Base-by-base conservation (phyloP, 345 rosid genomes). In the Odontarrhena argentea region DNA sequence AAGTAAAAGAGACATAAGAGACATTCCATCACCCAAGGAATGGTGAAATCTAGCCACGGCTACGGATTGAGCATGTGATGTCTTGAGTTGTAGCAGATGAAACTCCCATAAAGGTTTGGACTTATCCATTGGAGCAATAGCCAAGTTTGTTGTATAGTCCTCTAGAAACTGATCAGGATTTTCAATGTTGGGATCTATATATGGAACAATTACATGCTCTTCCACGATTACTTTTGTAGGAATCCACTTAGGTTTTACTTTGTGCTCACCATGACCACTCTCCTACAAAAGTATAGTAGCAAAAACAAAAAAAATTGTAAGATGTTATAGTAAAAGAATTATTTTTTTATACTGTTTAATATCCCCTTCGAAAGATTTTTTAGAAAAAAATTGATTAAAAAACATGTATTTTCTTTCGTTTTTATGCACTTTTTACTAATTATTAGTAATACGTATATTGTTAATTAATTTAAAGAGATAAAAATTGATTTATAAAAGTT, bases 41-140 rank as follows among this genome's bases (percentile, higher is more conserved):
- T 18, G 89, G 76, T 83, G 90, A 30, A 79, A 51, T 26, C 83
- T 51, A 8, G 75, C 63, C 49, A 86, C 57, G 3, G 36, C 53
- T 0, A 74, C 6, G 0, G 84, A 78, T 66, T 86, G 79, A 2
- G 95, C 92, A 28, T 86, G 76, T 1, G 79, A 72, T 18, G 88
- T 85, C 58, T 67, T 83, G 6, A 85, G 54, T 52, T 80, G 78
- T 7, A 90, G 77, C 37, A 91, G 25, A 64, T 87, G 95, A 18
- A 91, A 50, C 53, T 91, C 92, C 95, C 97, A 87, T n/a, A 86
- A 65, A 1, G 92, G 97, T 55, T 82, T 81, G 4, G 90, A 78
- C 50, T 46, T 6, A 64, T 87, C 89, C 62, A 91, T 13, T 1
- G 88, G 84, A 1, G 69, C 54, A 35, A 75, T 64, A 30, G 83